These are phyloP conservation scores for Primulina tabacum DNA, from an alignment of 257 asterid genomes.

Conservation along the genomic window DNA sequence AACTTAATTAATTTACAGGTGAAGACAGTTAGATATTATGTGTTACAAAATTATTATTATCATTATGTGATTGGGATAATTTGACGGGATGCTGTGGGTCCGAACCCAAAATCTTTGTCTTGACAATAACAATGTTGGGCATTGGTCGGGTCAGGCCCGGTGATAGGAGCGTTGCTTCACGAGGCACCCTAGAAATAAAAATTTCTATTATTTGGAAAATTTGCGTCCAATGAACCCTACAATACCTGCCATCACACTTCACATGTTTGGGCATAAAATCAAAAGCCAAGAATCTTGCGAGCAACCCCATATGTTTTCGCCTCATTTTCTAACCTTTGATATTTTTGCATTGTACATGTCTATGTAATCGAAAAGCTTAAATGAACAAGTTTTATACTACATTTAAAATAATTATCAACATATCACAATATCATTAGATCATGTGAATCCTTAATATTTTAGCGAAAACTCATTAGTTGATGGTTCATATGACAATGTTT, in stretches of 20 bases:
- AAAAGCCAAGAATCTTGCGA: conserved; percentile 24
- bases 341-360: background rate
- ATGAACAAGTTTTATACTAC: too few relatives aligned
- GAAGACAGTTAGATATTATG: background rate
- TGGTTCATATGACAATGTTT: too few relatives aligned
- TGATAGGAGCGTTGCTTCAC: conserved; percentile 36
- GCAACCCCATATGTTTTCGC: background rate
- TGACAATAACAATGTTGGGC: conserved; percentile 32
- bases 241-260: background rate
- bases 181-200: conserved; percentile 22
- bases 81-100: conserved; percentile 14
- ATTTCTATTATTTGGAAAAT: background rate
- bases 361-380: too few relatives aligned
- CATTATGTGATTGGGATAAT: conserved; percentile 26
- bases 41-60: too few relatives aligned
- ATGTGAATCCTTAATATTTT: too few relatives aligned
- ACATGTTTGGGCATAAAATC: background rate
- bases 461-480: too few relatives aligned
- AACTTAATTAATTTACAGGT: too few relatives aligned
- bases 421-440: too few relatives aligned
- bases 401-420: too few relatives aligned
- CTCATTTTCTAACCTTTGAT: conserved; percentile 1
- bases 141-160: conserved; percentile 39
- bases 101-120: conserved; percentile 28
- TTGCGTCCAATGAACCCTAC: conserved; percentile 26